A percentile compares a stretch with the other conserved stretches of the same genome.
Conservation (phyloP, 2,329 filamentous ascomycete genomes). For the Colletotrichum eremochloae region DNA sequence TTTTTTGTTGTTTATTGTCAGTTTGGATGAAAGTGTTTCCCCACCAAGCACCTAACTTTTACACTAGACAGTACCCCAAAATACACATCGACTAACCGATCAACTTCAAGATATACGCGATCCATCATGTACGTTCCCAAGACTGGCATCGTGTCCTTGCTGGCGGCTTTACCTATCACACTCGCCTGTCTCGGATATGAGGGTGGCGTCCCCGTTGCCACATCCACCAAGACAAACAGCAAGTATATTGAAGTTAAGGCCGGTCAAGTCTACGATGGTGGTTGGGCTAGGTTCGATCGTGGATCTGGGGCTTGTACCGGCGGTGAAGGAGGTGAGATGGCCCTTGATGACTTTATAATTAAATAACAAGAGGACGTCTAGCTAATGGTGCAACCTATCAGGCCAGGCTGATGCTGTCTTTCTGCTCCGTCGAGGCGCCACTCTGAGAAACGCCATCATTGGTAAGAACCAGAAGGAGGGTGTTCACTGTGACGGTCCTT, state of each 20-base stretch:
- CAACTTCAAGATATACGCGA: too few species aligned
- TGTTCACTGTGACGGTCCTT: constrained; percentile 60
- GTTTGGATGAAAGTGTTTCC: too few species aligned
- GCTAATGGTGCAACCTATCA: not conserved
- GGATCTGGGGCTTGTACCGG: constrained; percentile 55
- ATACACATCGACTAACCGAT: too few species aligned
- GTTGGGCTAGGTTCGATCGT: constrained; percentile 54
- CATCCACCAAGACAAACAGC: constrained; percentile 47
- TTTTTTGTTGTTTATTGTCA: not conserved
- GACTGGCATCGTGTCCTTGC: constrained; percentile 11
- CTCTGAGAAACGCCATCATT: constrained; percentile 62
- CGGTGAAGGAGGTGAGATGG: constrained; percentile 52
- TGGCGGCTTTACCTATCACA: constrained; percentile 42
- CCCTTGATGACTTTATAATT: not conserved
- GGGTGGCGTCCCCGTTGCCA: constrained; percentile 49
- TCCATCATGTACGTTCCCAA: constrained; percentile 27
- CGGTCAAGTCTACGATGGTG: constrained; percentile 50
- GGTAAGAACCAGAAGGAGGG: constrained; percentile 60
- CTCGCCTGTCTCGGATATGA: constrained; percentile 47
- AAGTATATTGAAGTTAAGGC: constrained; percentile 50
- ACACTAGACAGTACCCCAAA: too few species aligned
- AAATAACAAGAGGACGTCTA: not conserved
- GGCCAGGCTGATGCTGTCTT: constrained; percentile 60
- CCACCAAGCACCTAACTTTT: too few species aligned
- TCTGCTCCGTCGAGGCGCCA: constrained; percentile 56